phyloP scores from a whole-genome alignment of 371 early-diverging fungal genomes.

The Choanephora cucurbitarum region DNA sequence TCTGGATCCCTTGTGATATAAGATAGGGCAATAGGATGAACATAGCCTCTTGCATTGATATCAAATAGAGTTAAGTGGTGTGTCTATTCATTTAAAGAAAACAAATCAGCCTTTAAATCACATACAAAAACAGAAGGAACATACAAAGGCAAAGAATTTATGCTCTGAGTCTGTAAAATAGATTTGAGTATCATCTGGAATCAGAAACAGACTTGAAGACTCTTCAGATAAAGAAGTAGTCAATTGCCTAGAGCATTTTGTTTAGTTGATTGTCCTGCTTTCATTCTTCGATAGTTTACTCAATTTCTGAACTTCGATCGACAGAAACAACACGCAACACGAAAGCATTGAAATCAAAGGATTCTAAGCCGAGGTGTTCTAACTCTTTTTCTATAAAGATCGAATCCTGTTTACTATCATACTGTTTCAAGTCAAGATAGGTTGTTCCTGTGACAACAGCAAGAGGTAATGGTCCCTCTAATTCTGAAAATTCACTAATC shows the following conservation, averaged over 20 bases:
- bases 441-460: slow-evolving; percentile 45
- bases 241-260: too few relatives aligned
- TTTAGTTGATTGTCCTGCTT: too few relatives aligned
- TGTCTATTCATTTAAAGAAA: slow-evolving; percentile 36
- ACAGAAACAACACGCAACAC: slow-evolving; percentile 58
- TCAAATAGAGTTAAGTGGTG: slow-evolving; percentile 64
- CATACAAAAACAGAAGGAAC: background rate
- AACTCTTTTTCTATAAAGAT: slow-evolving; percentile 9
- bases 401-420: slow-evolving; percentile 10
- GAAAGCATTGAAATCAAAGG: slow-evolving; percentile 60
- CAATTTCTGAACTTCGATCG: slow-evolving; percentile 47
- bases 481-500: slow-evolving; percentile 62
- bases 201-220: slow-evolving; percentile 35
- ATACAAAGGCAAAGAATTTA: slow-evolving; percentile 60
- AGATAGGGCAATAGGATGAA: slow-evolving; percentile 59
- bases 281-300: too few relatives aligned
- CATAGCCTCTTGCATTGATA: slow-evolving; percentile 61
- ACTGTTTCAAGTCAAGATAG: slow-evolving; percentile 44
- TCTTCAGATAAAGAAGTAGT: slow-evolving; percentile 15
- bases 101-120: background rate
- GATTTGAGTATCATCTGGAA: slow-evolving; percentile 64
- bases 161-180: slow-evolving; percentile 55
- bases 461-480: slow-evolving; percentile 59
- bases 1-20: slow-evolving; percentile 57
- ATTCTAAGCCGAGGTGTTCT: slow-evolving; percentile 21